Evolutionary conservation across 495 filamentous ascomycete genomes (phyloP).

Genomic region (Filosporella fistucella): DNA sequence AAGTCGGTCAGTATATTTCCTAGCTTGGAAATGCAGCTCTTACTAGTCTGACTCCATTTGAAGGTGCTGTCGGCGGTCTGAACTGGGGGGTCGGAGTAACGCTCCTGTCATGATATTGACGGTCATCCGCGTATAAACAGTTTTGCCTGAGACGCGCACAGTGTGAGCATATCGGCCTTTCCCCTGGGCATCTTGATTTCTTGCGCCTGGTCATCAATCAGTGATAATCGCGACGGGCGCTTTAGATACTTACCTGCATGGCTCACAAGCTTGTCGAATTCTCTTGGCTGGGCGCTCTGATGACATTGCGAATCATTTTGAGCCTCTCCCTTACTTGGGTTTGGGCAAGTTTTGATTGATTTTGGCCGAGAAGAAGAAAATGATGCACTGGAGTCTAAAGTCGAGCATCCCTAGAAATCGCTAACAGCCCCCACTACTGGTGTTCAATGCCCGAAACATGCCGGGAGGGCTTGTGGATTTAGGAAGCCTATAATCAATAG

Average conservation of each 20-base stretch:
- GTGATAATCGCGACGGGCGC: constrained; percentile 10
- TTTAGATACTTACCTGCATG: constrained; percentile 33
- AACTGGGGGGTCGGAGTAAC: constrained; percentile 13
- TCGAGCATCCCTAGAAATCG: no score
- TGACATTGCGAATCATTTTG: no score
- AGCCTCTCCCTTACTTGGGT: no score
- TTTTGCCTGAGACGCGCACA: constrained; percentile 38
- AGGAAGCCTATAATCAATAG: no score
- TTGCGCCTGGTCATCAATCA: constrained; percentile 31
- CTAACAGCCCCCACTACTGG: no score
- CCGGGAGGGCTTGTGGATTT: no score
- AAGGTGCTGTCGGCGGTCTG: not conserved
- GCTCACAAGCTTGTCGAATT: constrained; percentile 42
- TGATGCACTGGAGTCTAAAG: no score
- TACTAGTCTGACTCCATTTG: constrained; percentile 2
- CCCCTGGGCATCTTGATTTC: constrained; percentile 44
- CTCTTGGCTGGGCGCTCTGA: constrained; percentile 35
- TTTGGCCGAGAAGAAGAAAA: no score
- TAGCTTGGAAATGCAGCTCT: not conserved
- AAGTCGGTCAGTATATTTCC: not conserved
- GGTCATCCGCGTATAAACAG: constrained; percentile 37
- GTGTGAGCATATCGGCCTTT: constrained; percentile 42
- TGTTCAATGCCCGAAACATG: no score
- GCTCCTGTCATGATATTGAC: constrained; percentile 25
- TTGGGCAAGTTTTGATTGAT: no score